A percentile compares a stretch with the other conserved stretches of the same genome.
Conservation (phyloP, 2,329 filamentous ascomycete genomes). For the Botrytis porri region DNA sequence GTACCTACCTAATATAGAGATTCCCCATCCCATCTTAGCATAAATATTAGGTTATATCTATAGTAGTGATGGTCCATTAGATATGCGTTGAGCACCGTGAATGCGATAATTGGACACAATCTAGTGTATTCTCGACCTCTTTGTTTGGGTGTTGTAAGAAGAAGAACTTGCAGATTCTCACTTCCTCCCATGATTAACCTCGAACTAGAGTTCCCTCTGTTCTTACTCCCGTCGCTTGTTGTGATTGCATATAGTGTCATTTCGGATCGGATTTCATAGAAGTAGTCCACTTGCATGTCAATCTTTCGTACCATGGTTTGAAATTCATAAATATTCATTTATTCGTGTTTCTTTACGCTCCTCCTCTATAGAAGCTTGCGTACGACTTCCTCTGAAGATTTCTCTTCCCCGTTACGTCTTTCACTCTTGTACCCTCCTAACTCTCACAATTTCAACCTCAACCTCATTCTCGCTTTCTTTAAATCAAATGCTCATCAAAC, state of each 20-base stretch:
- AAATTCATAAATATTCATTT: neutral
- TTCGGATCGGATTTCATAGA: neutral
- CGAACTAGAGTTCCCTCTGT: neutral
- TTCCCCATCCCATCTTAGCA: neutral
- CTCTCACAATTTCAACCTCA: too few species aligned
- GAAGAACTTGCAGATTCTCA: neutral
- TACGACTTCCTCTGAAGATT: too few species aligned
- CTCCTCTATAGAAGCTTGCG: neutral
- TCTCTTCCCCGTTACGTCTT: neutral
- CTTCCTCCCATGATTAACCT: neutral
- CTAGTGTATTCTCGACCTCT: neutral
- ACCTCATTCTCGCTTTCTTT: constrained; percentile 8
- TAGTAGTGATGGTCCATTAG: neutral
- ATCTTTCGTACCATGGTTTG: neutral
- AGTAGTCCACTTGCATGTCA: neutral
- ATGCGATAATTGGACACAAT: neutral
- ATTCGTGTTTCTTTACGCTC: neutral
- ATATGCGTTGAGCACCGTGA: neutral
- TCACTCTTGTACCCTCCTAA: neutral
- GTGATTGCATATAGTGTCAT: neutral
- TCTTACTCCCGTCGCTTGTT: neutral
- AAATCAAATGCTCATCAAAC: constrained; percentile 63
- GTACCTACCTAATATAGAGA: neutral
- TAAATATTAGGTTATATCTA: neutral
- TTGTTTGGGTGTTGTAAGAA: neutral